Base-by-base conservation (phyloP, 768 basidiomycete genomes). In the Pleurotus salmoneostramineus region DNA sequence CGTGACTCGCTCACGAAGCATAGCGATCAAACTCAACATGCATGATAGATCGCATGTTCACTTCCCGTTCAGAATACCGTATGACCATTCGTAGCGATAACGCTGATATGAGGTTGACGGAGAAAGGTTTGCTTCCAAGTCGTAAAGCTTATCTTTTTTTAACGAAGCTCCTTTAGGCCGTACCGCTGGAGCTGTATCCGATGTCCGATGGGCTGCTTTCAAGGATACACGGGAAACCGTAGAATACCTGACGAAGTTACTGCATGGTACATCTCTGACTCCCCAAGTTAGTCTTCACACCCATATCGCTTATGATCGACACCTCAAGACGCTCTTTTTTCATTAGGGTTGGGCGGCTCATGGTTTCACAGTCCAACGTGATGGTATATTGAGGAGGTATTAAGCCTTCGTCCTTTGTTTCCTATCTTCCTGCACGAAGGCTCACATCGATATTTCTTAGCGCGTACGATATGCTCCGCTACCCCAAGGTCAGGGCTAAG, bases 41-140 rank as follows among this genome's bases (percentile, higher is more conserved):
- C 3, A 44, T 33, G 43, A 44, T 64, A 94, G 92, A 95, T 63
- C 89, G 93, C 31, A 95, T 95, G 91, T 95, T 96, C 69, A 95
- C 94, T 0, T 89, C 90, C 12, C 80, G 94, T 37, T 92, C 90
- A 12, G 94, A 96, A 65, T 96, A 93, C 67, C 84, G 94, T 21
- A 87, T 96, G 84, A 87, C 87, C 0, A 80, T 95, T 44, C 79
- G 94, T 51, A 87, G 89, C 52, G 94, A 96, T 70, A 96, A 96
- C 61, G 94, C 94, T 2, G 94, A 96, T 71, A 49, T 85, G 52
- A 80, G 94, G 47, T 72, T 96, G 58, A 95, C 94, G 0, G 82
- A 83, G 64, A 86, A 85, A 70, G 93, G 91, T 81, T 40, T 42
- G 67, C 63, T 27, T 27, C 0, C 14, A 11, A 40, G 8, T 3